These are phyloP conservation scores for Diaporthe humulicola DNA, from an alignment of 2,329 filamentous ascomycete genomes.

Conservation along the genomic window DNA sequence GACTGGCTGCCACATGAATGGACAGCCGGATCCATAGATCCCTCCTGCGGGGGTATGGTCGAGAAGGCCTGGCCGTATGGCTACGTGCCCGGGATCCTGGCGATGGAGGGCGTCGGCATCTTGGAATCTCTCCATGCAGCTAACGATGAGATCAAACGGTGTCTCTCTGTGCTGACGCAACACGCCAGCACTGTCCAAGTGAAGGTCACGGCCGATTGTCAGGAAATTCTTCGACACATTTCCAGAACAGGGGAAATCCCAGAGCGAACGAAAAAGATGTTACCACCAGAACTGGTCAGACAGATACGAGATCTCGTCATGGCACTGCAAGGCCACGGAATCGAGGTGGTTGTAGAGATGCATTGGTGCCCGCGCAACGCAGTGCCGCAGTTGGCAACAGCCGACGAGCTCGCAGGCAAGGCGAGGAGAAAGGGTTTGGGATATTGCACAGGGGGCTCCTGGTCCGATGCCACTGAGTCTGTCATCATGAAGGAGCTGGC, in stretches of 20 bases:
- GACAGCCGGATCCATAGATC: not conserved
- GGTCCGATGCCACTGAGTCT: not conserved
- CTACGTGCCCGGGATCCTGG: accelerated
- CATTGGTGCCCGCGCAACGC: not conserved
- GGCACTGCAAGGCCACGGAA: not conserved
- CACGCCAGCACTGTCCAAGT: not conserved
- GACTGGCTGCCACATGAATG: not conserved
- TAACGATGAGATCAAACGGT: not conserved
- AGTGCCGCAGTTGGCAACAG: not conserved
- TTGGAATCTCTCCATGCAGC: not conserved
- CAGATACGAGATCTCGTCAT: not conserved
- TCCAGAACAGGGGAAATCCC: not conserved
- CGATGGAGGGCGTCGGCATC: not conserved
- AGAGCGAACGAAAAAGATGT: no score
- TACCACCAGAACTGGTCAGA: not conserved
- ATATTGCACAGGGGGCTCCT: not conserved
- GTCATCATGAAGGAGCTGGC: not conserved
- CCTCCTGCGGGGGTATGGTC: not conserved
- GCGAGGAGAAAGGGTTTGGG: not conserved
- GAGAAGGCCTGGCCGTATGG: not conserved
- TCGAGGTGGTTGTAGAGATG: not conserved
- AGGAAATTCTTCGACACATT: not conserved
- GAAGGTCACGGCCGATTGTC: not conserved
- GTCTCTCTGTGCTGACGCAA: not conserved
- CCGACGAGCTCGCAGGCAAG: not conserved